phyloP scores from a whole-genome alignment of 2,329 filamentous ascomycete species.

The Aspergillus pseudotamarii region DNA sequence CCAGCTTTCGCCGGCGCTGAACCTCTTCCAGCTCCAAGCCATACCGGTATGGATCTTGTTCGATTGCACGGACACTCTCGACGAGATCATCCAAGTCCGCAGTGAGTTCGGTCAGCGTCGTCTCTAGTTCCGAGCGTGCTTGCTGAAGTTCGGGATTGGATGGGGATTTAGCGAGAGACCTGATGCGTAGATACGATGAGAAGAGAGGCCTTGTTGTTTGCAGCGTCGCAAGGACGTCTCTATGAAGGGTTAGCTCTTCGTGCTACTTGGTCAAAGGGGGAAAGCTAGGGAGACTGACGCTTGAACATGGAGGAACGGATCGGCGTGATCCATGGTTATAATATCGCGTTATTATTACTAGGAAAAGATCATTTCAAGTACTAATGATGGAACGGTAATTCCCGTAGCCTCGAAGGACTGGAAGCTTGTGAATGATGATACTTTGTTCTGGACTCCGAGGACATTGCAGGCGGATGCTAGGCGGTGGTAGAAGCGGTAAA shows the following conservation, averaged over 20 bases:
- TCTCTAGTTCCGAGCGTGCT: conserved; percentile 73
- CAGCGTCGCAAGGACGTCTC: conserved; percentile 86
- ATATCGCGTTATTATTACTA: not conserved
- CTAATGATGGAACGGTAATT: not conserved
- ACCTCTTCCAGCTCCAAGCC: conserved; percentile 85
- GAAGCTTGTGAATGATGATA: not conserved
- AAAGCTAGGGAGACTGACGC: conserved; percentile 34
- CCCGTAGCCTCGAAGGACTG: not conserved
- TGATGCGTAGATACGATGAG: conserved; percentile 93
- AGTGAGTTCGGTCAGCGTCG: conserved; percentile 72
- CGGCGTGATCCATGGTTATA: conserved; percentile 38
- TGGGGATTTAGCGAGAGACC: conserved; percentile 73
- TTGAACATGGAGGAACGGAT: conserved; percentile 54
- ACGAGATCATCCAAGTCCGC: conserved; percentile 88
- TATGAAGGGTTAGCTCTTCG: conserved; percentile 41
- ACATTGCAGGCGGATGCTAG: not conserved
- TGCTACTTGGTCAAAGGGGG: conserved; percentile 3
- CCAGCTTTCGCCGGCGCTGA: conserved; percentile 74
- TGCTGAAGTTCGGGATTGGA: conserved; percentile 71
- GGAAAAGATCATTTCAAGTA: not conserved
- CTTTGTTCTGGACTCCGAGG: not conserved
- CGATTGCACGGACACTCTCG: conserved; percentile 82
- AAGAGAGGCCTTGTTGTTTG: conserved; percentile 82
- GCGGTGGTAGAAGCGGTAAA: conserved; percentile 9
- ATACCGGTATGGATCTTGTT: conserved; percentile 83